Conservation (phyloP, 2,329 filamentous ascomycete species). For the Alternaria arborescens region DNA sequence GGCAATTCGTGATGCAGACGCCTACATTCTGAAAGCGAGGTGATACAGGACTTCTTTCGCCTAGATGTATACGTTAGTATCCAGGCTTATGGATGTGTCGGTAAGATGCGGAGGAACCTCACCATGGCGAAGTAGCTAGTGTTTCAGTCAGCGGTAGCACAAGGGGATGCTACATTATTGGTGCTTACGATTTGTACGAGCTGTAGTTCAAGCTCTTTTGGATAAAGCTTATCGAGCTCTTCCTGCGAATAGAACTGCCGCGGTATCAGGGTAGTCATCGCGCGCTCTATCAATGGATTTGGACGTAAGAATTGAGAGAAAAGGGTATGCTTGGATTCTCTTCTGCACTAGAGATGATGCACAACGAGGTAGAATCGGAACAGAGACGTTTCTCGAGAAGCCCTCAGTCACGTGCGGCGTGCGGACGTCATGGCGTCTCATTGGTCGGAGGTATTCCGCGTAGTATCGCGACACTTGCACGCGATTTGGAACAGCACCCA, state of each 20-base stretch:
- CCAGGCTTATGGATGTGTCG: neutral
- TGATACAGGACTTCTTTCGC: slow-evolving; percentile 82
- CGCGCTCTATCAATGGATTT: neutral
- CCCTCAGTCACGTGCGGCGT: slow-evolving; percentile 35
- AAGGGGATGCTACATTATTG: neutral
- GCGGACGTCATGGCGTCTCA: slow-evolving; percentile 18
- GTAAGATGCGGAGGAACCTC: slow-evolving; percentile 3
- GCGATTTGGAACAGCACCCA: slow-evolving; percentile 3
- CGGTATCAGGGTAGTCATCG: slow-evolving; percentile 81
- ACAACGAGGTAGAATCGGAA: neutral
- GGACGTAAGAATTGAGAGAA: neutral
- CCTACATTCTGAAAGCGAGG: slow-evolving; percentile 84
- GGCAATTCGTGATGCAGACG: neutral
- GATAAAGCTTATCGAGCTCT: slow-evolving; percentile 84
- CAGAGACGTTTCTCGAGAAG: slow-evolving; percentile 3
- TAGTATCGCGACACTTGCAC: slow-evolving; percentile 5
- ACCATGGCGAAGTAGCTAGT: slow-evolving; percentile 53
- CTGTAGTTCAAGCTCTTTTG: slow-evolving; percentile 78
- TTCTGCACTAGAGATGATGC: neutral
- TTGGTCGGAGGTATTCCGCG: slow-evolving; percentile 19
- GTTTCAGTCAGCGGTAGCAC: slow-evolving; percentile 13
- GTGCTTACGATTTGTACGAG: slow-evolving; percentile 80
- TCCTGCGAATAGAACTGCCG: slow-evolving; percentile 79
- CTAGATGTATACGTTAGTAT: slow-evolving; percentile 45
- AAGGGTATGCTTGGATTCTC: neutral